Evolutionary conservation across 2,329 filamentous ascomycete genomes (phyloP).

Genomic region (Penicillium psychrosexuale): DNA sequence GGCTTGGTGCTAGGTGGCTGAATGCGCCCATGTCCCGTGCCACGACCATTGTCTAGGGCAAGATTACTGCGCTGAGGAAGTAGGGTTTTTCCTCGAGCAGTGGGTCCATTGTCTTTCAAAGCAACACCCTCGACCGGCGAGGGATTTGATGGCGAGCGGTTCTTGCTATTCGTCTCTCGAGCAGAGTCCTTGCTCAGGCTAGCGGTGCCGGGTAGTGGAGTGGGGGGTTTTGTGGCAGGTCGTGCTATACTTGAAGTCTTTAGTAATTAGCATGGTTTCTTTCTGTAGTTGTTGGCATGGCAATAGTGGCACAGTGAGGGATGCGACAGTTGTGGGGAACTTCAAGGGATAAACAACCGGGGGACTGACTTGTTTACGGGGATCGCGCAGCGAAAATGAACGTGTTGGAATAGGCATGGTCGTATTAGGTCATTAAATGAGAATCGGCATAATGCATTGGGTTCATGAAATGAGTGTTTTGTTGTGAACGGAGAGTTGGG

Average conservation of each 20-base stretch:
- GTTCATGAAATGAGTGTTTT: not conserved
- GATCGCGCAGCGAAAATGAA: conserved; percentile 35
- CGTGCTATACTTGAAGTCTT: conserved; percentile 28
- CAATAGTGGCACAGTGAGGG: conserved; percentile 3
- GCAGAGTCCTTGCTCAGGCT: conserved; percentile 12
- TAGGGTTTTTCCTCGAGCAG: conserved; percentile 29
- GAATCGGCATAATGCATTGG: not conserved
- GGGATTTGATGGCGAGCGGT: conserved; percentile 8
- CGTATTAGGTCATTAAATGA: not conserved
- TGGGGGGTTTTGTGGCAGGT: conserved; percentile 15
- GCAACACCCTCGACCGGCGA: conserved; percentile 12
- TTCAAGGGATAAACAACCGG: conserved; percentile 1
- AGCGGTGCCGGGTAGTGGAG: not conserved
- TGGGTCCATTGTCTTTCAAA: conserved; percentile 17
- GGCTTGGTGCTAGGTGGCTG: conserved; percentile 20
- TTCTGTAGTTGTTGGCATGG: not conserved
- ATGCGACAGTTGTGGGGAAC: conserved; percentile 17
- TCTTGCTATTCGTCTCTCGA: conserved; percentile 12
- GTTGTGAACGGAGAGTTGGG: not conserved
- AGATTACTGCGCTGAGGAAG: conserved; percentile 30
- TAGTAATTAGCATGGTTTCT: conserved; percentile 3
- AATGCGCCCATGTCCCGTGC: conserved; percentile 15
- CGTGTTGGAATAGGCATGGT: conserved; percentile 42
- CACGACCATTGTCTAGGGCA: conserved; percentile 19
- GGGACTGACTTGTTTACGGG: conserved; percentile 32